A percentile compares a stretch with the other conserved stretches of the same genome.
These are phyloP conservation scores for Capsaspora owczarzaki DNA, from an alignment of 78 protist species.

Conservation along the genomic window DNA sequence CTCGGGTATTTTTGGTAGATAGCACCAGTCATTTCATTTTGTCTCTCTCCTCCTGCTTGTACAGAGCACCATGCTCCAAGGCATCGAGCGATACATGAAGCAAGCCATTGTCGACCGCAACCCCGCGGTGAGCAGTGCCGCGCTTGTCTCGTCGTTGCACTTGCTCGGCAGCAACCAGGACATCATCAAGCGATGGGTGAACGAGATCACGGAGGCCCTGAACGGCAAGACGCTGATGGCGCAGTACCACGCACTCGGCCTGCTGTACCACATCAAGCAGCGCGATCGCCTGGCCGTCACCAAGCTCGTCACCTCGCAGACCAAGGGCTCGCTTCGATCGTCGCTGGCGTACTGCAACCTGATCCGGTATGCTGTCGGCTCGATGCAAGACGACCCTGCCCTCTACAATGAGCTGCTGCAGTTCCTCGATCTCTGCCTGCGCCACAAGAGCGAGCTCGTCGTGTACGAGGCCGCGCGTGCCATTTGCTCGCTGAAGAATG, in stretches of 20 bases:
- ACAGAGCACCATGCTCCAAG: conserved; percentile 17
- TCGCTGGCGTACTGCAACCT: conserved; percentile 79
- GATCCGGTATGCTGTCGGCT: conserved; percentile 62
- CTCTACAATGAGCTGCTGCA: conserved; percentile 4
- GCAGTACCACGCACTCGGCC: conserved; percentile 91
- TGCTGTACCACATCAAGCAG: conserved; percentile 72
- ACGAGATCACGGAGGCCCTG: conserved; percentile 74
- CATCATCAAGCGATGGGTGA: conserved; percentile 60
- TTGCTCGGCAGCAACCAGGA: conserved; percentile 24
- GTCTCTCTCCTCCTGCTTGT: background rate
- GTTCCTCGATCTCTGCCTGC: conserved; percentile 68
- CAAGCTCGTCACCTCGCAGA: conserved; percentile 63
- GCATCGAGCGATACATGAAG: conserved; percentile 86
- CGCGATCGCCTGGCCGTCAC: conserved; percentile 79
- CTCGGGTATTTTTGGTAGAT: background rate
- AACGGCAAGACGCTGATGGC: conserved; percentile 59
- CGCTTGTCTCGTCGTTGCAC: conserved; percentile 87
- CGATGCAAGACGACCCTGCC: conserved; percentile 44
- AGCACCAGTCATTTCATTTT: too few relatives aligned
- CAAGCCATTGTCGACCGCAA: conserved; percentile 91
- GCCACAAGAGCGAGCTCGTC: conserved; percentile 87
- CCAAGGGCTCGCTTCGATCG: conserved; percentile 48
- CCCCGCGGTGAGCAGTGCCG: conserved; percentile 84
- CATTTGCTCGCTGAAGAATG: conserved; percentile 69
- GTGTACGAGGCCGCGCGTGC: conserved; percentile 94